Evolutionary conservation across 129 eudicot genomes (phyloP), one percentile per base, ranked within the genome.

Genomic region (Helianthus tuberosus): DNA sequence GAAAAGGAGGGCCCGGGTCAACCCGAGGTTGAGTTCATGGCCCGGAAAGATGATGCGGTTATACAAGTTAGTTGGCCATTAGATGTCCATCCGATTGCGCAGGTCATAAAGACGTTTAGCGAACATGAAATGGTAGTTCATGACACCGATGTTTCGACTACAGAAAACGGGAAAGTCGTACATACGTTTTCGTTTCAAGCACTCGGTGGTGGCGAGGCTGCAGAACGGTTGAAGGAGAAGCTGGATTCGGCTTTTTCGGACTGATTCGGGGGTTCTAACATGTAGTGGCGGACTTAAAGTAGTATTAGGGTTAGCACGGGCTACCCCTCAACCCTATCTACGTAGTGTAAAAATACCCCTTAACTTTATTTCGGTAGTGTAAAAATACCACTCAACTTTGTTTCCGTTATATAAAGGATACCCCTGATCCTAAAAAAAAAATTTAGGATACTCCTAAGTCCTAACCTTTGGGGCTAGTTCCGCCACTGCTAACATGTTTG

Each of bases 11-110:
- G 75, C 44, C 79, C 23, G 53, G n/a, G 68, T 27, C 20, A 35
- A 35, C 87, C 93, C 1, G 96, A 91, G 43, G 79, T 95, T 27
- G 99, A 95, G 35, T 87, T 89, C n/a, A 89, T 82, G 39, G 77
- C 85, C 9, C 77, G 93, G 59, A 76, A 87, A 16, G 97, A 91
- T 10, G 91, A 87, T 66, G 82, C 92, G 1, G 84, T 95, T 75
- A 75, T 95, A 50, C 77, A 85, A 51, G 86, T 85, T n/a, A 85
- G 96, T 46, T 95, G 89, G 68, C 90, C 92, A 11, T 41, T 95
- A 66, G 97, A 95, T 8, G 78, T 66, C 32, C 99, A 95, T 68
- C 99, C 99, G 0, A 90, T 89, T 73, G 85, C 85, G 12, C 68
- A 80, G 43, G 97, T 95, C 58, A 54, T 95, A 62, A 85, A 89